Evolutionary conservation across 352 stramenopile genomes (phyloP), one percentile per base, ranked within the genome.

Genomic region (Phytophthora agathidicida): DNA sequence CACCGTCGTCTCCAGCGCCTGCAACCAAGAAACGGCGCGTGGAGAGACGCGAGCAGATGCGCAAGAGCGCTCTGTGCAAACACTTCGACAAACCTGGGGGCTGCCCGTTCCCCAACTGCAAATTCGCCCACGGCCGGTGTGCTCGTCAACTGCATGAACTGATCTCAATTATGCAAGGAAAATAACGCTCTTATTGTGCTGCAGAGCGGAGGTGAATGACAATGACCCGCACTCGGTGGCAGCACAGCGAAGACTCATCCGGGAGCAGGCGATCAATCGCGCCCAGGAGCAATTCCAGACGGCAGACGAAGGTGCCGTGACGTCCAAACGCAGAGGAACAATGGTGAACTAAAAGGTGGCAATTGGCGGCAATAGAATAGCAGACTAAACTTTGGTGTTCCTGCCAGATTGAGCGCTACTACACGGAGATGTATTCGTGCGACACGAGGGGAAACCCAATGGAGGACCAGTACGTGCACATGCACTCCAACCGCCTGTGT

Each of bases 401-500:
- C 7, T 39, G 35, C 7, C 31, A 90, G 80, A 89, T 95, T 57
- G 86, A 95, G 52, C 78, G 86, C 37, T 95, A 95, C 72, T 95
- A 95, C 65, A 95, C 84, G 27, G 66, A 93, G 60, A 69, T 95
- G 47, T 95, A 91, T 35, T 84, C 80, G 32, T 90, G 81, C 50
- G 83, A 95, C 63, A 85, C 77, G 22, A 92, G 87, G 77, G 73
- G 73, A 54, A 83, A 84, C 45, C 45, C 63, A 7, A 50, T 63
- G 51, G 80, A 95, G 55, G 86, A 95, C 60, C 84, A 94, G 48
- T 94, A 89, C 66, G 83, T 95, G 50, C 84, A 95, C 70, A 95
- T 95, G 86, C 86, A 95, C 73, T 93, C 86, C 35, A 95, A 95
- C 52, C 83, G 86, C 5, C 71, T 94, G n/a, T 93, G 86, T 52